Evolutionary conservation across 495 filamentous ascomycete genomes (phyloP), one percentile per base, ranked within the genome.

Genomic region (Parachaetomium inaequale): DNA sequence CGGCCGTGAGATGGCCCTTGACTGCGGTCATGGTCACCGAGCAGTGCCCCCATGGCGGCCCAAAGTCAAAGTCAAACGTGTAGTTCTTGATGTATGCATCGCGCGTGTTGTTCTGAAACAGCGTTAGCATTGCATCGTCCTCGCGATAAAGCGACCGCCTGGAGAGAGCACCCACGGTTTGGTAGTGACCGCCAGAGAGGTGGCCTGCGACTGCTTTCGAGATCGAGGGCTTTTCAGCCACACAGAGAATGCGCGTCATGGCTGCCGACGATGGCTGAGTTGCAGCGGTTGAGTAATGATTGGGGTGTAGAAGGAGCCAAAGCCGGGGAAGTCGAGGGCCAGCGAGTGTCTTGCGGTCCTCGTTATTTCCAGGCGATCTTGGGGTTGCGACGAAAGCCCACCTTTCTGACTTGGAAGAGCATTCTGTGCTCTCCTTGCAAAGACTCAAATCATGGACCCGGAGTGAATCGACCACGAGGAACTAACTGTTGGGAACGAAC

Each of bases 211-310:
- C 95, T 47, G 94, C 91, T 75, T 92, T 96, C 55, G 94, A 89
- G 60, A 98, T 98, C 36, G 93, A 93, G 56, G 92, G 92, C 76
- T 98, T 98, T 71, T 98, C 94, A 59, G 94, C 94, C 65, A 98
- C 92, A 70, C 95, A 98, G 28, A 98, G 82, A 63, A 96, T 86
- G 64, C 70, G 75, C 65, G 84, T 81, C 73, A 74, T 79, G 42
- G 40, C 45, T 29, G 54, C 12, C 12, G 61, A 29, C 12, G 61
- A 29, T 54, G 42, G 34, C 23, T 49, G 2, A n/a, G 36, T 36
- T 26, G 53, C n/a, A 40, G 21, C 8, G 12, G 19, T 42, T 4
- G 52, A 46, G 31, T 15, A 2, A 14, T 21, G 32, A 31, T 29
- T 15, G 10, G 21, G 23, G 42, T 15, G 40, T 19, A 46, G 38